Conservation (phyloP, 2,329 filamentous ascomycete genomes). For the Calonectria pseudoturangicola region DNA sequence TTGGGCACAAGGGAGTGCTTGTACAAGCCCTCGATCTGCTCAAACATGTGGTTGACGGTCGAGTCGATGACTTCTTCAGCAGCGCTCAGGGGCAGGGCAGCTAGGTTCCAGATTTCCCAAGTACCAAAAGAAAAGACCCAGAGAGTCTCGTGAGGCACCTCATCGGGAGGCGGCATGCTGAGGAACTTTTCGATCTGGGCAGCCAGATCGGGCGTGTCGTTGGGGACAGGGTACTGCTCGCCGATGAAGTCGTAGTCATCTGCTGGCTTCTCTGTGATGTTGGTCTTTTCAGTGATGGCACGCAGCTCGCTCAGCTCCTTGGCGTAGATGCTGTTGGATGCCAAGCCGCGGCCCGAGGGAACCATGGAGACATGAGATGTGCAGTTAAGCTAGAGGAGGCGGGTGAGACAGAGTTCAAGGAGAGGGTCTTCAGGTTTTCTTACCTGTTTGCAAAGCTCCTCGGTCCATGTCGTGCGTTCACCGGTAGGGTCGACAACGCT, state of each 20-base stretch:
- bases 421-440: not conserved
- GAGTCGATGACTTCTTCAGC: constrained; percentile 62
- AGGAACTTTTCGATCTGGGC: constrained; percentile 68
- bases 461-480: constrained; percentile 65
- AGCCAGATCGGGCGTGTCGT: constrained; percentile 63
- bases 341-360: constrained; percentile 67
- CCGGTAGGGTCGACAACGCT: constrained; percentile 58
- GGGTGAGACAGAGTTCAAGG: constrained; percentile 29
- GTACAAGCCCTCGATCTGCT: constrained; percentile 69
- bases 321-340: constrained; percentile 73
- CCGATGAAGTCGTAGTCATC: constrained; percentile 66
- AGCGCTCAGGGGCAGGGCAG: constrained; percentile 65
- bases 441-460: constrained; percentile 69
- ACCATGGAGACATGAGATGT: constrained; percentile 67
- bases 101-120: constrained; percentile 73
- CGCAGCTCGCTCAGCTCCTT: constrained; percentile 60
- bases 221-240: constrained; percentile 64
- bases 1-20: constrained; percentile 62
- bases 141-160: constrained; percentile 67
- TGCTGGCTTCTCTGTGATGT: constrained; percentile 59
- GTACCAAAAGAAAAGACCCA: constrained; percentile 73
- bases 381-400: constrained; percentile 65
- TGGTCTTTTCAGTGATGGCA: constrained; percentile 56
- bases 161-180: constrained; percentile 57
- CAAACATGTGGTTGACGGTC: constrained; percentile 64